These are phyloP conservation scores for Ilex aquifolium DNA, from an alignment of 257 asterid species.

Conservation along the genomic window DNA sequence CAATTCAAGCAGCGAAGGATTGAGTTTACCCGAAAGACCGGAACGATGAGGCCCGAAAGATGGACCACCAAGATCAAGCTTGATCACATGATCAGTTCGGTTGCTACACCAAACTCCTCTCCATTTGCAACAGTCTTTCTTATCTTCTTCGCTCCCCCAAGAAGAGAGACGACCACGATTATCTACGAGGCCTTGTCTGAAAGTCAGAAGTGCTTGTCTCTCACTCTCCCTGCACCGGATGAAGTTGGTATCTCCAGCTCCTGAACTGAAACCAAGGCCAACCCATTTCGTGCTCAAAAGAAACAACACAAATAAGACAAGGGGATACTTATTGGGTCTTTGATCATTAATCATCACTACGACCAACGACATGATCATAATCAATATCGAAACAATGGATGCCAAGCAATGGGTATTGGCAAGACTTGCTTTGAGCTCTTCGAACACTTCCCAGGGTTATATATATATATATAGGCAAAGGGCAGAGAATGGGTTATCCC, in stretches of 20 bases:
- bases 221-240: not conserved
- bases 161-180: not conserved
- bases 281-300: too few species aligned
- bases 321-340: too few species aligned
- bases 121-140: not conserved
- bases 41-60: not conserved
- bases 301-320: too few species aligned
- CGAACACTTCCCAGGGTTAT: too few species aligned
- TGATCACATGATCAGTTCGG: not conserved
- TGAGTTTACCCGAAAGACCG: not conserved
- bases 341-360: too few species aligned
- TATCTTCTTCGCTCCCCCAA: not conserved
- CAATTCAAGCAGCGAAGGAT: not conserved
- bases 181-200: not conserved
- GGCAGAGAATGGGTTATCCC: too few species aligned
- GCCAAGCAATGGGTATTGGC: too few species aligned
- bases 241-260: not conserved
- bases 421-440: too few species aligned
- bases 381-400: too few species aligned
- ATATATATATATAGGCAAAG: too few species aligned
- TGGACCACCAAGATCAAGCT: not conserved
- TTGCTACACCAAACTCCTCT: not conserved
- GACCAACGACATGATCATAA: too few species aligned
- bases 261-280: not conserved
- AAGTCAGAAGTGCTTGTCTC: not conserved